These are phyloP conservation scores for Phyllosticta citribraziliensis DNA, from an alignment of 2,329 filamentous ascomycete genomes.

Conservation along the genomic window DNA sequence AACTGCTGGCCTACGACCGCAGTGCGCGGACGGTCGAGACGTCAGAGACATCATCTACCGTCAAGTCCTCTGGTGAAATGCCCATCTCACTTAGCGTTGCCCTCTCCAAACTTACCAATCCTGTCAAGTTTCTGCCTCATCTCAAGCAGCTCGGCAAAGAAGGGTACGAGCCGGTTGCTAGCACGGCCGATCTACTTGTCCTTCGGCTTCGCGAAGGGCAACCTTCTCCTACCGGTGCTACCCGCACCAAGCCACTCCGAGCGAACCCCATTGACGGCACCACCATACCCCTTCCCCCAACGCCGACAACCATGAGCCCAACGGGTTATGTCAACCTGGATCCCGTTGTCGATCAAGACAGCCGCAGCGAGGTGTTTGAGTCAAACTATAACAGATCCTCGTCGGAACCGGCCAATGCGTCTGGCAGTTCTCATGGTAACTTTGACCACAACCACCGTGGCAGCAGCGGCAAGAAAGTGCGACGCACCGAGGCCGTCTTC, in stretches of 20 bases:
- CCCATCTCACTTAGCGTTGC: slow-evolving; percentile 13
- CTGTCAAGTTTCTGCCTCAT: slow-evolving; percentile 16
- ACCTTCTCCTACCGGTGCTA: neutral
- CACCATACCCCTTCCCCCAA: slow-evolving; percentile 15
- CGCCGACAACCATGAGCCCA: slow-evolving; percentile 7
- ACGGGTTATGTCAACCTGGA: slow-evolving; percentile 11
- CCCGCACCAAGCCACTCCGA: neutral
- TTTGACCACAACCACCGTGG: neutral
- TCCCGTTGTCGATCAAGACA: slow-evolving; percentile 4
- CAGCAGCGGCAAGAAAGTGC: slow-evolving; percentile 5
- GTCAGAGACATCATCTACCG: slow-evolving; percentile 3
- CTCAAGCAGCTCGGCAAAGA: slow-evolving; percentile 13
- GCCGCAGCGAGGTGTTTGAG: neutral
- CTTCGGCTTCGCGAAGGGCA: slow-evolving; percentile 16
- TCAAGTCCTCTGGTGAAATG: slow-evolving; percentile 10
- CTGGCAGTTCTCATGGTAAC: neutral
- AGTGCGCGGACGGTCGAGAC: slow-evolving; percentile 19
- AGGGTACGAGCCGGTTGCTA: slow-evolving; percentile 20
- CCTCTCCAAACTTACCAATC: neutral
- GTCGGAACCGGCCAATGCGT: neutral
- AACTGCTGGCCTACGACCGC: slow-evolving; percentile 21
- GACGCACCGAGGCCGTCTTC: slow-evolving; percentile 6
- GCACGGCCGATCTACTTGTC: slow-evolving; percentile 22
- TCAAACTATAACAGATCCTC: neutral
- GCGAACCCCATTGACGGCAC: slow-evolving; percentile 28